Conservation (phyloP, 176 grass and related monocot genomes). For the Areca catechu region DNA sequence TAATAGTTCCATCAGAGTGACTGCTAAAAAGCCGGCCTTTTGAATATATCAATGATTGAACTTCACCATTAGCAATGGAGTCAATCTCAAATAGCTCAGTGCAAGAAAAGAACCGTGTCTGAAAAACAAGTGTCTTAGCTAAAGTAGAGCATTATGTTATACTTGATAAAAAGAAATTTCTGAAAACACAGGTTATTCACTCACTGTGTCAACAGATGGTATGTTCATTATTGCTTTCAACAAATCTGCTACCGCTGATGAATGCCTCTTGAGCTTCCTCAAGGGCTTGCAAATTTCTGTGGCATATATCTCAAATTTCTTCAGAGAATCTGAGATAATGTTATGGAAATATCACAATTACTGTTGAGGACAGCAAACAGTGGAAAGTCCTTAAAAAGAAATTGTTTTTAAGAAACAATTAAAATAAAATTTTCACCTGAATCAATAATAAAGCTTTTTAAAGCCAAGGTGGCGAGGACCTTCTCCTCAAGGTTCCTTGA, state of each 20-base stretch:
- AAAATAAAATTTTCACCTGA: background rate
- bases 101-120: background rate
- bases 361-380: background rate
- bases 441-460: background rate
- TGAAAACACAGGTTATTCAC: background rate
- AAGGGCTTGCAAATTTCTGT: background rate
- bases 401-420: no score
- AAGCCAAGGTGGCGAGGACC: background rate
- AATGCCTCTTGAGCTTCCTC: background rate
- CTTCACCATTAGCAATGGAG: background rate
- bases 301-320: background rate
- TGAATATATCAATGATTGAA: background rate
- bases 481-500: background rate
- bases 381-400: background rate
- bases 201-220: background rate
- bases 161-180: background rate
- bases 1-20: constrained; percentile 4
- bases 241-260: background rate
- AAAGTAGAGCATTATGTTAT: background rate
- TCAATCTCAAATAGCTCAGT: background rate
- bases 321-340: background rate
- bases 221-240: constrained; percentile 2
- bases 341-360: background rate
- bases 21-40: background rate
- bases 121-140: background rate